A percentile compares a stretch with the other conserved stretches of the same genome.
phyloP scores from a whole-genome alignment of 441 rosid genomes.

The Rhodomyrtus psidioides region DNA sequence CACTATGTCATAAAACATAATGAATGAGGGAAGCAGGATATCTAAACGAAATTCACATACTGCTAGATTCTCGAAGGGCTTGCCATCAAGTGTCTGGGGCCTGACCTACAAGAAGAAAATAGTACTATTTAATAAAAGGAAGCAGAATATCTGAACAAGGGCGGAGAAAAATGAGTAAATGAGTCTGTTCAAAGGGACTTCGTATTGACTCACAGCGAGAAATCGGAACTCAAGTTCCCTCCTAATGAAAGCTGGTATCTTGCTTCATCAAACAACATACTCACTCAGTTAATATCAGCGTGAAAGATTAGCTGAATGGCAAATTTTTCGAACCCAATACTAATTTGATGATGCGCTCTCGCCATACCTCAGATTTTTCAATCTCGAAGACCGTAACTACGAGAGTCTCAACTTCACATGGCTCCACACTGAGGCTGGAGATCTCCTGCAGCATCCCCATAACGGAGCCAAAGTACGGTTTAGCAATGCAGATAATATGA shows the following conservation, averaged over 20 bases:
- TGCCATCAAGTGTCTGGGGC: slow-evolving; percentile 67
- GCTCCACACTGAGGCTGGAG: slow-evolving; percentile 87
- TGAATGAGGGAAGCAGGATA: neutral
- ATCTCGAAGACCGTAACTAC: slow-evolving; percentile 84
- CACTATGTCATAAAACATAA: neutral
- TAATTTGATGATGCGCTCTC: neutral
- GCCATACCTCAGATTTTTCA: slow-evolving; percentile 51
- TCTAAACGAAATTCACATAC: slow-evolving; percentile 23
- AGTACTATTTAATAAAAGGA: neutral
- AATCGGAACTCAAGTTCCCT: slow-evolving; percentile 89
- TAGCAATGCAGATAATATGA: neutral
- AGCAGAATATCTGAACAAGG: neutral
- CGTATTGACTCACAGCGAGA: slow-evolving; percentile 66
- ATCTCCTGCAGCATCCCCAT: slow-evolving; percentile 48
- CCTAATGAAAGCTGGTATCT: slow-evolving; percentile 84
- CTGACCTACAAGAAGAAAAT: slow-evolving; percentile 33
- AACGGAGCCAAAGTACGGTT: neutral
- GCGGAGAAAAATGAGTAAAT: neutral
- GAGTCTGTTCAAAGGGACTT: neutral
- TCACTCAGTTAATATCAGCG: neutral
- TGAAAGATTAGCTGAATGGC: neutral
- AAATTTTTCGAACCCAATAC: neutral
- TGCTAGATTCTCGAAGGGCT: slow-evolving; percentile 43
- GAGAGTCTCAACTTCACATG: slow-evolving; percentile 64
- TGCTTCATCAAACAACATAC: slow-evolving; percentile 9